Percentiles rank a stretch among this genome's conserved stretches.
Conservation (phyloP, 768 basidiomycete species). For the Sutorius australiensis region DNA sequence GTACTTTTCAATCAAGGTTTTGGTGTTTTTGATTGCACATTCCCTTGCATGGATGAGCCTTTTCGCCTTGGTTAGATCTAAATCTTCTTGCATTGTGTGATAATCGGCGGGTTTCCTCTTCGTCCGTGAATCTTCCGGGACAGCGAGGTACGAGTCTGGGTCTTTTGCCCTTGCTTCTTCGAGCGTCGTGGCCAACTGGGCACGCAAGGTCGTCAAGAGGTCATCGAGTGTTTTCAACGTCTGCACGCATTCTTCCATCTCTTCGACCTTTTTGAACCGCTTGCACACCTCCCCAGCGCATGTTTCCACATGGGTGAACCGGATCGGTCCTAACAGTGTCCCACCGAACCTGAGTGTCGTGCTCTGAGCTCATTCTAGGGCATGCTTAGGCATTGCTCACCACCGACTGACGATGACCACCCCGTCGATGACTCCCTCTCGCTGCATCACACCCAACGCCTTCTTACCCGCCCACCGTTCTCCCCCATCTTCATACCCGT, state of each 20-base stretch:
- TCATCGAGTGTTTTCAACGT: conserved; percentile 60
- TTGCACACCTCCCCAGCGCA: conserved; percentile 74
- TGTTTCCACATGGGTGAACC: conserved; percentile 75
- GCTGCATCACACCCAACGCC: conserved; percentile 64
- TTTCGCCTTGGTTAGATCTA: conserved; percentile 59
- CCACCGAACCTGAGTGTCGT: conserved; percentile 66
- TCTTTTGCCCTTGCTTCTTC: background rate
- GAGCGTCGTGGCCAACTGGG: conserved; percentile 29
- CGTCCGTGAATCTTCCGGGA: conserved; percentile 5
- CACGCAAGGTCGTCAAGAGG: conserved; percentile 53
- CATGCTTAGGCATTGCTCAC: conserved; percentile 31
- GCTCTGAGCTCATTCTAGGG: background rate
- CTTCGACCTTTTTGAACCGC: conserved; percentile 61
- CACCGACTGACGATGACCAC: conserved; percentile 79
- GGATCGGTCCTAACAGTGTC: conserved; percentile 67
- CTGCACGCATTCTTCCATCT: conserved; percentile 57
- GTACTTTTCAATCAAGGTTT: conserved; percentile 47
- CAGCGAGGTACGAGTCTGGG: background rate
- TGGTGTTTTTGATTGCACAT: conserved; percentile 61
- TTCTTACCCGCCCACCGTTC: conserved; percentile 68
- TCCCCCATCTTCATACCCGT: conserved; percentile 70
- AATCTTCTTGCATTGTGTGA: conserved; percentile 31
- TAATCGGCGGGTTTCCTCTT: conserved; percentile 44
- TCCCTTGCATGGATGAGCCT: conserved; percentile 69
- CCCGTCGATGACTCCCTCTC: conserved; percentile 68